phyloP scores from a whole-genome alignment of 257 asterid species.

The Solanum stenotomum region DNA sequence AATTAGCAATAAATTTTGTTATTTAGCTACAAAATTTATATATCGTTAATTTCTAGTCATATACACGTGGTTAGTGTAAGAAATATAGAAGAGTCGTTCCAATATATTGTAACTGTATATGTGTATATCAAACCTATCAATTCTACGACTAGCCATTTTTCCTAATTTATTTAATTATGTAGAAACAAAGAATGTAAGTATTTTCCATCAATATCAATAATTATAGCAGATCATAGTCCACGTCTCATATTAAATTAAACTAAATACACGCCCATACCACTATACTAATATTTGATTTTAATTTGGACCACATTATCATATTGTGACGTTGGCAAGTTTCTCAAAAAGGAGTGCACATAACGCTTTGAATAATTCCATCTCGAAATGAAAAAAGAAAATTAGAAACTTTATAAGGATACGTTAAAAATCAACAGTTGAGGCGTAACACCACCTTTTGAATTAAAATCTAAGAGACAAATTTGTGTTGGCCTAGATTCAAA shows the following conservation, averaged over 20 bases:
- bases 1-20: too few relatives aligned
- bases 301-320: neutral
- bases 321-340: neutral
- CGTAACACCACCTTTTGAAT: rapidly evolving
- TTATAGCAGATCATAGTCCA: neutral
- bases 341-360: neutral
- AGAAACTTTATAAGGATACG: rapidly evolving
- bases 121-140: neutral
- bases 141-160: neutral
- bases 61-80: neutral
- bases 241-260: neutral
- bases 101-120: neutral
- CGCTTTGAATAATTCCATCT: neutral
- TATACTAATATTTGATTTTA: neutral
- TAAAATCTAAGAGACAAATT: neutral
- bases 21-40: rapidly evolving
- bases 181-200: neutral
- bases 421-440: neutral
- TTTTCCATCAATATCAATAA: neutral
- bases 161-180: neutral
- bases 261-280: neutral
- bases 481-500: neutral
- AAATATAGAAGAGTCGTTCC: neutral
- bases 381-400: neutral
- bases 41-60: neutral